phyloP scores from a whole-genome alignment of 306 rosid species.

The barrel medic (Medicago truncatula) region DNA sequence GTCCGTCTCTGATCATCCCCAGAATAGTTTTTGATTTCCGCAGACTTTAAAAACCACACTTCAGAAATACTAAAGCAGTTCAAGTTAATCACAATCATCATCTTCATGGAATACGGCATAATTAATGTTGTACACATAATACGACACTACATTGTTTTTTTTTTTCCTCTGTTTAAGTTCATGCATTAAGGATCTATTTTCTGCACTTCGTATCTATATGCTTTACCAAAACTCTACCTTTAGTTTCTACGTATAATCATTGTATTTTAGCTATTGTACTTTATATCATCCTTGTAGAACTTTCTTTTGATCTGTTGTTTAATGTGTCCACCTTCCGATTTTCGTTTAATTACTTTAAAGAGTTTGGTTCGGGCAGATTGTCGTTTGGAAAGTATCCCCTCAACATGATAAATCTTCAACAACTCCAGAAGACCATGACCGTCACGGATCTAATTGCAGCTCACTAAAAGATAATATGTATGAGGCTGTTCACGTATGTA shows the following conservation, averaged over 20 bases:
- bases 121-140: neutral
- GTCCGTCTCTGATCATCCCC: neutral
- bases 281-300: conserved; percentile 1
- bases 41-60: conserved; percentile 15
- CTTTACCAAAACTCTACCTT: conserved; percentile 10
- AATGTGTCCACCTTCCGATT: conserved; percentile 12
- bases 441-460: conserved; percentile 42
- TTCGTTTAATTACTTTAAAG: conserved; percentile 39
- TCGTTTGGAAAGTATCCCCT: conserved; percentile 84
- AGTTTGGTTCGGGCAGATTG: conserved; percentile 64
- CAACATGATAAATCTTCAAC: conserved; percentile 41
- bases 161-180: neutral
- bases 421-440: conserved; percentile 42
- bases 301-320: conserved; percentile 24
- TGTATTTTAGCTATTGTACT: conserved; percentile 15
- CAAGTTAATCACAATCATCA: neutral
- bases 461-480: conserved; percentile 46
- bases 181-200: conserved; percentile 21
- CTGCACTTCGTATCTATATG: neutral
- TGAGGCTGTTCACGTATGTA: conserved; percentile 70
- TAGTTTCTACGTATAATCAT: neutral
- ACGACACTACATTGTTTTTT: neutral
- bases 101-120: conserved; percentile 7
- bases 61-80: conserved; percentile 25
- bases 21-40: neutral